These are phyloP conservation scores for Didymella pomorum DNA, from an alignment of 2,329 filamentous ascomycete genomes.

Conservation along the genomic window DNA sequence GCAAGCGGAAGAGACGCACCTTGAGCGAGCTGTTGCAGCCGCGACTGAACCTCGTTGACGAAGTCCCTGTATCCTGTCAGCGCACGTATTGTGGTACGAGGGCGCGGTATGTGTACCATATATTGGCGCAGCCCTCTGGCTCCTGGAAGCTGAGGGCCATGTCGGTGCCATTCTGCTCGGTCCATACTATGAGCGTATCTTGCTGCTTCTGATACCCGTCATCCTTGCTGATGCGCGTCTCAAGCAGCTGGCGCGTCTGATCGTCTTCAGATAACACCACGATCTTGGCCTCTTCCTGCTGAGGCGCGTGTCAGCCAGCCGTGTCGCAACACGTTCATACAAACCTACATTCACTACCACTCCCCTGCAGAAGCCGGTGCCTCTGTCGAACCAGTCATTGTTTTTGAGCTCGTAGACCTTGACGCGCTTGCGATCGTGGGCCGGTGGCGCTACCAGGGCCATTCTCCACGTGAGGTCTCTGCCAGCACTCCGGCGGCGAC, in stretches of 20 bases:
- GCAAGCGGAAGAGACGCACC: constrained; percentile 57
- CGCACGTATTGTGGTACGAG: constrained; percentile 11
- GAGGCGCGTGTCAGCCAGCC: constrained; percentile 58
- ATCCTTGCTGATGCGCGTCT: constrained; percentile 89
- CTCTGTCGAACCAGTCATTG: constrained; percentile 99
- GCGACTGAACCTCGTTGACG: constrained; percentile 83
- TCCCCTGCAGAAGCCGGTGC: constrained; percentile 93
- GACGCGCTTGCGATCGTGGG: constrained; percentile 71
- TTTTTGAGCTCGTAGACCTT: constrained; percentile 99
- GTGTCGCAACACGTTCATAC: constrained; percentile 10
- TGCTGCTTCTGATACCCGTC: constrained; percentile 99
- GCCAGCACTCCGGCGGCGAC: constrained; percentile 46
- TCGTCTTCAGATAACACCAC: constrained; percentile 94
- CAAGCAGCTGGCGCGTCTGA: constrained; percentile 80
- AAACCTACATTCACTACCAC: constrained; percentile 73
- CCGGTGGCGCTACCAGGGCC: constrained; percentile 54
- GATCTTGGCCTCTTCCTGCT: constrained; percentile 83
- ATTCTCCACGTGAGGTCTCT: constrained; percentile 43
- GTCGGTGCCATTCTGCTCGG: constrained; percentile 86
- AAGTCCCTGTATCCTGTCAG: constrained; percentile 75
- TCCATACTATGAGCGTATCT: constrained; percentile 99
- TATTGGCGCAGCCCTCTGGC: constrained; percentile 87
- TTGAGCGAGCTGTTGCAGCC: constrained; percentile 69
- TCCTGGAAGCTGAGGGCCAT: constrained; percentile 99
- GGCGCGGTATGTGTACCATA: constrained; percentile 71